These are phyloP conservation scores for Ocimum tenuiflorum DNA, from an alignment of 257 asterid species.

Conservation along the genomic window DNA sequence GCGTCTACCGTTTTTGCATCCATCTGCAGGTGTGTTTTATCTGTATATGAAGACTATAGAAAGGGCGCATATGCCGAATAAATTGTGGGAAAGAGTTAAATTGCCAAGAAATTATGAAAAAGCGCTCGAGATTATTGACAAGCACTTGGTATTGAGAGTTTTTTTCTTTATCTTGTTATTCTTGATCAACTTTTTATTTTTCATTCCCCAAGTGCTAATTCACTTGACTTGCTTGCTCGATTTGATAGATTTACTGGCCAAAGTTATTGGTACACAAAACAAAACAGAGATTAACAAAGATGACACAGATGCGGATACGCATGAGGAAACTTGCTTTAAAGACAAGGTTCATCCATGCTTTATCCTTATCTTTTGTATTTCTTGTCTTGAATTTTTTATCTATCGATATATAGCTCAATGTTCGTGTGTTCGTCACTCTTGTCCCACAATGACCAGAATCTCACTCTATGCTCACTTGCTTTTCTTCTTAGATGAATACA, in stretches of 20 bases:
- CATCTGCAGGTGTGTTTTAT: constrained; percentile 69
- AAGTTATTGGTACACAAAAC: constrained; percentile 80
- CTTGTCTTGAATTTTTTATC: not conserved
- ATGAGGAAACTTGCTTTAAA: constrained; percentile 94
- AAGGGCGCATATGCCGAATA: constrained; percentile 97
- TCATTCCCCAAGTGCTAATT: not conserved
- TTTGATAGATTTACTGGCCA: constrained; percentile 78
- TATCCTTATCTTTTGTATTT: not conserved
- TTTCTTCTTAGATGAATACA: not conserved
- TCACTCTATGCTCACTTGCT: not conserved
- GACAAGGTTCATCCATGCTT: constrained; percentile 49
- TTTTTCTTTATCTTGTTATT: not conserved
- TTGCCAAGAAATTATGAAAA: constrained; percentile 82
- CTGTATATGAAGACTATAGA: constrained; percentile 96
- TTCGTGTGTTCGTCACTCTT: not conserved
- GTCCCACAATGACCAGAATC: not conserved
- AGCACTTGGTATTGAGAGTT: constrained; percentile 75
- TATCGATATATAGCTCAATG: too few relatives aligned
- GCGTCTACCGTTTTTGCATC: constrained; percentile 6
- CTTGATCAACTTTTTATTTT: too few relatives aligned
- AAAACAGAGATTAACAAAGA: constrained; percentile 88
- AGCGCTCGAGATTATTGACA: constrained; percentile 90
- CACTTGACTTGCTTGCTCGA: not conserved
- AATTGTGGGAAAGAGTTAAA: constrained; percentile 93
- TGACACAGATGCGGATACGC: constrained; percentile 98